phyloP scores from a whole-genome alignment of 345 rosid genomes.

The Ricinus communis region DNA sequence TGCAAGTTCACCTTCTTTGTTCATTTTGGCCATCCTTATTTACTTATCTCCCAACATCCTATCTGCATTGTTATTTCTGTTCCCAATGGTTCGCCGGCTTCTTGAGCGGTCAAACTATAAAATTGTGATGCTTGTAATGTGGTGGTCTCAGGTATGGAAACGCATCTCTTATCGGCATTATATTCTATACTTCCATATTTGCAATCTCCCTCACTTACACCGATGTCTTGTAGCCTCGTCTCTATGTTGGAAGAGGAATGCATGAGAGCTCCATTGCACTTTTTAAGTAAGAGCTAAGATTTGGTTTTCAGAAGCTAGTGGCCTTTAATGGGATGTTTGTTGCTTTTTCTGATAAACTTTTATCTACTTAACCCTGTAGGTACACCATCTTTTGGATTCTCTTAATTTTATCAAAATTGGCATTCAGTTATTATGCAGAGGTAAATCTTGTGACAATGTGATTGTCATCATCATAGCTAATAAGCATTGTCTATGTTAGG shows the following conservation, averaged over 20 bases:
- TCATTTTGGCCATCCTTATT: constrained; percentile 72
- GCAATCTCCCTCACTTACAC: not conserved
- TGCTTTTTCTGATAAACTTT: not conserved
- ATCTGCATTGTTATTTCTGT: constrained; percentile 73
- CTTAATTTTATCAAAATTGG: constrained; percentile 79
- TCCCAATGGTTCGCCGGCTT: constrained; percentile 83
- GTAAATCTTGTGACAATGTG: constrained; percentile 30
- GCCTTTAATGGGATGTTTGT: not conserved
- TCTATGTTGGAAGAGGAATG: constrained; percentile 99
- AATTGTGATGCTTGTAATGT: constrained; percentile 94
- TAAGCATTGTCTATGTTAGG: not conserved
- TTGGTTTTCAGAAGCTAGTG: not conserved
- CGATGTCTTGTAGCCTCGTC: constrained; percentile 71
- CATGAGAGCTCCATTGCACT: constrained; percentile 90
- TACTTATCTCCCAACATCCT: constrained; percentile 94
- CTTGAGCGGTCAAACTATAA: constrained; percentile 88
- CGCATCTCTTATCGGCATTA: not conserved
- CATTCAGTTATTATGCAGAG: constrained; percentile 95
- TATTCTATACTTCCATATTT: not conserved
- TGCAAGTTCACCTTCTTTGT: constrained; percentile 70
- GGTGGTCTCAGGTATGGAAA: constrained; percentile 96
- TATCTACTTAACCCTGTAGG: constrained; percentile 32
- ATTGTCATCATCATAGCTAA: not conserved
- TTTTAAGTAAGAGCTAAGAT: constrained; percentile 64
- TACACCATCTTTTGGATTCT: constrained; percentile 94